Percentiles rank a stretch among this genome's conserved stretches.
These are phyloP conservation scores for Hevea brasiliensis DNA, from an alignment of 345 rosid species.

Conservation along the genomic window DNA sequence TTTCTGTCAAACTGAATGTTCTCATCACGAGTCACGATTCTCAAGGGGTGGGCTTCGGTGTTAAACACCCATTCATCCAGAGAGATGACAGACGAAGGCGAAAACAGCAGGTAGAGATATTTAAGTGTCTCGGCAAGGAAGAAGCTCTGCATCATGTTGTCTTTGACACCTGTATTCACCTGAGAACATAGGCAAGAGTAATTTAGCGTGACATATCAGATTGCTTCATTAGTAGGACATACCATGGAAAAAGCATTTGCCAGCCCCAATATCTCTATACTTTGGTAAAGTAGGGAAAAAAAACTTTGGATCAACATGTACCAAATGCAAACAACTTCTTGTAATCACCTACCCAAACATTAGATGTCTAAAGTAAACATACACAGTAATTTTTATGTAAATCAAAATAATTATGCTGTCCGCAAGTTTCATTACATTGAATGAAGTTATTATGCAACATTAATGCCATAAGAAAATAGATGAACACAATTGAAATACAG, in stretches of 20 bases:
- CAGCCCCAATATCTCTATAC: background rate
- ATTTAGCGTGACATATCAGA: background rate
- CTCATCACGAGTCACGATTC: slow-evolving; percentile 19
- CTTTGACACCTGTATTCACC: slow-evolving; percentile 27
- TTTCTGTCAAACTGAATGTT: background rate
- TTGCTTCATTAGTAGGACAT: background rate
- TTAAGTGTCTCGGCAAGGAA: slow-evolving; percentile 34
- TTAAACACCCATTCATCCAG: slow-evolving; percentile 34
- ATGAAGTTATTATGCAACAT: too few species aligned
- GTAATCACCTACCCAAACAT: background rate
- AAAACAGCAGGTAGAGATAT: slow-evolving; percentile 30
- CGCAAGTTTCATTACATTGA: background rate
- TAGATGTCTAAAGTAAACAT: background rate
- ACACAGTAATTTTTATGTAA: background rate
- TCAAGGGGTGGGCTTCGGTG: slow-evolving; percentile 29
- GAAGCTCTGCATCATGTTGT: slow-evolving; percentile 37
- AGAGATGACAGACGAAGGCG: slow-evolving; percentile 25
- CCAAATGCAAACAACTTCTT: background rate
- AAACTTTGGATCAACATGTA: background rate
- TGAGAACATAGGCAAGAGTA: background rate
- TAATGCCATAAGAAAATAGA: background rate
- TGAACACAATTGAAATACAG: background rate
- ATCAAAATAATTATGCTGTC: background rate
- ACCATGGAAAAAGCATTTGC: background rate
- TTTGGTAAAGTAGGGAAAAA: background rate